phyloP scores from a whole-genome alignment of 1,284 basidiomycete genomes.

The Ceratorhiza oryzae-sativae region DNA sequence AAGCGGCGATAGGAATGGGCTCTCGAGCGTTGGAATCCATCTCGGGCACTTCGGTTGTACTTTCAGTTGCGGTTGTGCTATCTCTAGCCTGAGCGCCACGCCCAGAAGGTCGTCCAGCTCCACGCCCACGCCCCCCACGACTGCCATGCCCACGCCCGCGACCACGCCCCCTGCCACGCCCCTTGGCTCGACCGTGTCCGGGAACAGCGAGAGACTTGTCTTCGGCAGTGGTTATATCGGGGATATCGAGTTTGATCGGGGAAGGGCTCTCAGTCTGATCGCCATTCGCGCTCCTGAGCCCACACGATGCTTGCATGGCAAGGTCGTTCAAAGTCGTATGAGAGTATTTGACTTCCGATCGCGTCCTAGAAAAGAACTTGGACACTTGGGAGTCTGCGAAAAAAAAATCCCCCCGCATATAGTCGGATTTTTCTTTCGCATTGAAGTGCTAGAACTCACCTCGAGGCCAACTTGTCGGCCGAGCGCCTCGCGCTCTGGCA shows the following conservation, averaged over 20 bases:
- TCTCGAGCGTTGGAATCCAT: neutral
- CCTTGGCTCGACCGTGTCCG: neutral
- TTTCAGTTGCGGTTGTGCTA: neutral
- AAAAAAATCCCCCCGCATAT: slow-evolving; percentile 25
- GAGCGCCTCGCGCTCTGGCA: slow-evolving; percentile 16
- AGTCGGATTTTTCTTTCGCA: neutral
- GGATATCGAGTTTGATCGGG: neutral
- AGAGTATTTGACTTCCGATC: slow-evolving; percentile 31
- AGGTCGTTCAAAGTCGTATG: slow-evolving; percentile 3
- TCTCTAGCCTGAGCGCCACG: neutral
- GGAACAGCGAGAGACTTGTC: neutral
- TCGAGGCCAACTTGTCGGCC: slow-evolving; percentile 18
- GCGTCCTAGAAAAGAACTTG: slow-evolving; percentile 30
- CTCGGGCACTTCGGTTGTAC: neutral
- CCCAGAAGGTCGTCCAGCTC: slow-evolving; percentile 2
- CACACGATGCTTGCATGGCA: slow-evolving; percentile 1
- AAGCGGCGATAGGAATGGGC: neutral
- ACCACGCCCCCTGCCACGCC: slow-evolving; percentile 16
- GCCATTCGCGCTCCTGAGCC: neutral
- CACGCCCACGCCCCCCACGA: neutral
- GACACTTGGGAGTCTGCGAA: slow-evolving; percentile 31
- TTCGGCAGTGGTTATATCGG: neutral
- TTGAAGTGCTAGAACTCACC: neutral
- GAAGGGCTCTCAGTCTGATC: neutral
- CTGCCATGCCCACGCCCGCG: neutral